Evolutionary conservation across 1,284 basidiomycete species (phyloP).

Genomic region (Irpex sp.): DNA sequence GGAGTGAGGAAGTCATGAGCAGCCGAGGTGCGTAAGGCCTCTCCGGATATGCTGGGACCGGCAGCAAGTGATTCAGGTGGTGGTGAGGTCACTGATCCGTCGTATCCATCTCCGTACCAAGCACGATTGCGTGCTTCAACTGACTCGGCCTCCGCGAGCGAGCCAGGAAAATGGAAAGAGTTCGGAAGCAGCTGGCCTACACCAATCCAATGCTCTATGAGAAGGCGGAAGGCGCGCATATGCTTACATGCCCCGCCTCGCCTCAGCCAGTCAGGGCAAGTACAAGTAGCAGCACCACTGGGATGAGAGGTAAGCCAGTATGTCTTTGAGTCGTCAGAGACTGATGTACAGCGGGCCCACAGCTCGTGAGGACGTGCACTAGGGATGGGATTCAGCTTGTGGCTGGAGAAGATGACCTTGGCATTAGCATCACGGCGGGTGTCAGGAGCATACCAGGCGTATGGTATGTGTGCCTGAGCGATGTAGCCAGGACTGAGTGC

Average conservation of each 20-base stretch:
- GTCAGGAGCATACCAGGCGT: not conserved
- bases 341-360: not conserved
- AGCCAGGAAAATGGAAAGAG: not conserved
- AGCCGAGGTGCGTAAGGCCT: not conserved
- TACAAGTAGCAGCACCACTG: slow-evolving; percentile 10
- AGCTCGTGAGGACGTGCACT: not conserved
- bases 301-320: not conserved
- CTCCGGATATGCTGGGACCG: not conserved
- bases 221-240: slow-evolving; percentile 18
- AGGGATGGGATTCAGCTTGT: not conserved
- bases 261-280: slow-evolving; percentile 22
- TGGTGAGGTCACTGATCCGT: not conserved
- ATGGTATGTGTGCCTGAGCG: not conserved
- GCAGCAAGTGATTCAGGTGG: not conserved
- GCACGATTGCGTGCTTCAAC: not conserved
- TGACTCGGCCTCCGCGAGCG: not conserved
- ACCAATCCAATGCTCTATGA: not conserved
- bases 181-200: not conserved
- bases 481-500: no score
- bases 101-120: not conserved
- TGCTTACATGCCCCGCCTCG: slow-evolving; percentile 29
- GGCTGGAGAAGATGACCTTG: not conserved
- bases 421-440: not conserved
- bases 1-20: not conserved
- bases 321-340: not conserved